Evolutionary conservation across 1,284 basidiomycete species (phyloP), one percentile per base, ranked within the genome.

Genomic region (Trichosporon inkin): DNA sequence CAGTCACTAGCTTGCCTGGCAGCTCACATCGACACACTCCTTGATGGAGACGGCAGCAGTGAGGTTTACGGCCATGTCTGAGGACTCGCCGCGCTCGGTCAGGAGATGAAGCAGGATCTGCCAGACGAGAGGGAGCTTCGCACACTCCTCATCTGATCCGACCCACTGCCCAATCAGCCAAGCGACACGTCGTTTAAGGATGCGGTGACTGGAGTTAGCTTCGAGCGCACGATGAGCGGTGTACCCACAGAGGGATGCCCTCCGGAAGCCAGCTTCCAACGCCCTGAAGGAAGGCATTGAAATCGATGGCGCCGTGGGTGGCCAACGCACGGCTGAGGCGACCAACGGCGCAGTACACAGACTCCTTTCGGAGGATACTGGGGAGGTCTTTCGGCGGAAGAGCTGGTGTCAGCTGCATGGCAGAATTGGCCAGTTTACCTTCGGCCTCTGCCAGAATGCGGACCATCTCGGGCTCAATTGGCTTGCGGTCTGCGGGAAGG

Each of bases 141-240:
- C 79, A 62, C 84, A 86, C 62, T 84, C 82, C 57, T 89, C 86
- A 5, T 79, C 76, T 0, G 75, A 72, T 3, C 82, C 80, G 22
- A 90, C 83, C 86, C 89, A 91, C 81, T 88, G 88, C 13, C 91
- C 91, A 44, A 95, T 84, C 6, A 93, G 78, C 90, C 91, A 93
- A 0, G 90, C 91, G 62, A 94, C 88, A 41, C 92, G 84, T 19
- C 91, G 85, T 77, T 94, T 92, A 62, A 94, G 83, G 52, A 94
- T 89, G 0, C 89, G 88, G 69, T 88, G 90, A 58, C 89, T 92
- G 63, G 13, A 34, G 54, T 69, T 28, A 67, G 62, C 55, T 38
- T 2, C 19, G 22, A 10, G 36, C 10, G 4, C 6, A n/a, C 17
- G 2, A 10, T 6, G 17, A 20, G 1, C n/a, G 36, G 11, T 44